These are phyloP conservation scores for Chrysanthemum makinoi DNA, from an alignment of 129 eudicot species.

Conservation along the genomic window DNA sequence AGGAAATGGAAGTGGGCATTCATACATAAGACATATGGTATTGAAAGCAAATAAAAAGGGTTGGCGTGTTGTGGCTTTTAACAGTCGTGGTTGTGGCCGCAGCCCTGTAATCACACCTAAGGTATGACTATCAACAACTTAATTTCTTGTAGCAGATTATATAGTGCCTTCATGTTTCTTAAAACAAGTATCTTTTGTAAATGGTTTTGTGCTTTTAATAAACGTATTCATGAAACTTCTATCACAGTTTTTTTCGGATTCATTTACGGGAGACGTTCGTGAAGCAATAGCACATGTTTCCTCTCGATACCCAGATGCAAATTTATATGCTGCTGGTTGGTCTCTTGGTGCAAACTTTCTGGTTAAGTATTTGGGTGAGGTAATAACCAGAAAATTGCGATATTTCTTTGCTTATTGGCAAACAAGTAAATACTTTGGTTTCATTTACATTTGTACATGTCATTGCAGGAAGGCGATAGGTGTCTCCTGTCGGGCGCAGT, in stretches of 20 bases:
- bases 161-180: no score
- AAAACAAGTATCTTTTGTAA: no score
- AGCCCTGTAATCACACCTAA: constrained; percentile 93
- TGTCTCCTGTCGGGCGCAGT: constrained; percentile 93
- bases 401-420: no score
- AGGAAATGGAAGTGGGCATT: constrained; percentile 81
- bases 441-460: constrained; percentile 7
- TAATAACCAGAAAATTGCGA: constrained; percentile 12
- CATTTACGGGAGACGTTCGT: constrained; percentile 74
- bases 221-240: neutral
- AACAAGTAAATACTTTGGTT: neutral
- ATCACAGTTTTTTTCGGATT: constrained; percentile 87
- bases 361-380: constrained; percentile 85
- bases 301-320: constrained; percentile 64
- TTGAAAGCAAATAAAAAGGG: constrained; percentile 65
- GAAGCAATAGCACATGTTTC: constrained; percentile 77
- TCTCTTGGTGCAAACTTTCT: constrained; percentile 97
- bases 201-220: neutral
- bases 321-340: constrained; percentile 93
- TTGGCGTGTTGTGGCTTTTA: constrained; percentile 90
- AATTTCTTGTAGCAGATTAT: no score
- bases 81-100: constrained; percentile 89
- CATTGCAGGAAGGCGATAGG: constrained; percentile 60
- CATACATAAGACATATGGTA: constrained; percentile 83
- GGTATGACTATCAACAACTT: constrained; percentile 35